These are phyloP conservation scores for Paspalum vaginatum DNA, from an alignment of 176 grass and related monocot species.

Conservation along the genomic window DNA sequence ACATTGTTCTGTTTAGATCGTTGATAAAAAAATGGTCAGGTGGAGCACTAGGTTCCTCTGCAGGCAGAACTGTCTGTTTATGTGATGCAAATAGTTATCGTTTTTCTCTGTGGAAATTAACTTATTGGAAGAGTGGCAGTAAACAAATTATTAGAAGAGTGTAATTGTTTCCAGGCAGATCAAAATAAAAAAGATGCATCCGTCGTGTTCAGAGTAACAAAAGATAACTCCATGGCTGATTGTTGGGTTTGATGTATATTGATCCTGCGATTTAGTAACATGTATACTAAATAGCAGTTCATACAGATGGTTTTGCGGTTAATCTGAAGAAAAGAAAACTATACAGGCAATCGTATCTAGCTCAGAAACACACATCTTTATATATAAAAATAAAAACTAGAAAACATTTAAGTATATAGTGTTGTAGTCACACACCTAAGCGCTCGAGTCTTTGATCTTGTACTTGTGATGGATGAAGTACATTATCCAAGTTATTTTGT, in stretches of 20 bases:
- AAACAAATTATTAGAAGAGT: slow-evolving; percentile 14
- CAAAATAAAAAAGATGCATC: background rate
- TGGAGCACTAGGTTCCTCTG: slow-evolving; percentile 32
- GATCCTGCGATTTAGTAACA: slow-evolving; percentile 17
- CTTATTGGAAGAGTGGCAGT: slow-evolving; percentile 7
- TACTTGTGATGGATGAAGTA: slow-evolving; percentile 42
- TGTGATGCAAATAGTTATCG: slow-evolving; percentile 1
- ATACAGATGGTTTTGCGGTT: slow-evolving; percentile 37
- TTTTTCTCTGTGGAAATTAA: slow-evolving; percentile 25
- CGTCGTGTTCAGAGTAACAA: background rate
- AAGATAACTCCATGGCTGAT: slow-evolving; percentile 27
- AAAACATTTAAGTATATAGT: slow-evolving; percentile 20
- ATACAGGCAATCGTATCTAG: slow-evolving; percentile 12
- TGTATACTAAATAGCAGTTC: slow-evolving; percentile 30
- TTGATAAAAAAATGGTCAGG: slow-evolving; percentile 37
- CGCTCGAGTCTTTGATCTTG: slow-evolving; percentile 43
- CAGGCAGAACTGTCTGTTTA: slow-evolving; percentile 38
- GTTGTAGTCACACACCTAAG: slow-evolving; percentile 45
- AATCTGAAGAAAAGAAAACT: slow-evolving; percentile 32
- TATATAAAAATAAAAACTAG: slow-evolving; percentile 8
- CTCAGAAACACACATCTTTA: slow-evolving; percentile 22
- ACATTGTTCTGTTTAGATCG: background rate
- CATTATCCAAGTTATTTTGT: slow-evolving; percentile 36
- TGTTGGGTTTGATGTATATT: background rate
- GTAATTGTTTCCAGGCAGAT: slow-evolving; percentile 25